Evolutionary conservation across 148 eudicot species (phyloP).

Genomic region (Beta vulgaris): DNA sequence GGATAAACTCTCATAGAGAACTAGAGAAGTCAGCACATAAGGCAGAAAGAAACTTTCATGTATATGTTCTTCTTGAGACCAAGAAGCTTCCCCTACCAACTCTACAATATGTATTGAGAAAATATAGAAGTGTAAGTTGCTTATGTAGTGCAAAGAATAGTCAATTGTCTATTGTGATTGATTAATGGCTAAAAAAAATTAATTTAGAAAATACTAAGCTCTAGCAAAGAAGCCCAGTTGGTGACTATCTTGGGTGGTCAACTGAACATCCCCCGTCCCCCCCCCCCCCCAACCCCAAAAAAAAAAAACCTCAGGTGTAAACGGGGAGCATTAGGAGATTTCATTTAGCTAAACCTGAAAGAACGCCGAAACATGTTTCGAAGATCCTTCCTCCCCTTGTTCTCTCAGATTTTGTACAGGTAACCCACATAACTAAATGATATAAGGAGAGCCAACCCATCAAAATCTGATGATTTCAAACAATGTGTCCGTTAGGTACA

Average conservation of each 20-base stretch:
- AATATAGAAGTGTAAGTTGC: too few relatives aligned
- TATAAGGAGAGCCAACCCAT: background rate
- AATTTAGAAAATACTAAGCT: too few relatives aligned
- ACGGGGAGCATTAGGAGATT: background rate
- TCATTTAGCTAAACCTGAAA: background rate
- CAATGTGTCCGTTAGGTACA: background rate
- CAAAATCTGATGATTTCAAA: background rate
- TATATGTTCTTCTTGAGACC: too few relatives aligned
- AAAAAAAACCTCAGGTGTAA: background rate
- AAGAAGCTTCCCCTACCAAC: too few relatives aligned
- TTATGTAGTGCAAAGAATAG: too few relatives aligned
- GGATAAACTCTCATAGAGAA: background rate
- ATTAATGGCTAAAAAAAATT: too few relatives aligned
- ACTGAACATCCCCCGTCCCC: too few relatives aligned
- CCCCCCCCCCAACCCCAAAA: background rate
- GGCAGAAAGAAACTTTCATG: background rate
- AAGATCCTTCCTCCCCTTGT: background rate
- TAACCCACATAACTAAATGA: background rate
- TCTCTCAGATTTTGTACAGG: background rate
- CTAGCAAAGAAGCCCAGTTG: background rate
- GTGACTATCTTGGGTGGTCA: too few relatives aligned
- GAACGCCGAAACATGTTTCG: background rate
- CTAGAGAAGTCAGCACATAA: background rate
- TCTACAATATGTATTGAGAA: too few relatives aligned
- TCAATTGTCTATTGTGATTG: too few relatives aligned